A percentile compares a stretch with the other conserved stretches of the same genome.
Evolutionary conservation across 2,329 filamentous ascomycete species (phyloP).

Genomic region (Fusarium newnesense): DNA sequence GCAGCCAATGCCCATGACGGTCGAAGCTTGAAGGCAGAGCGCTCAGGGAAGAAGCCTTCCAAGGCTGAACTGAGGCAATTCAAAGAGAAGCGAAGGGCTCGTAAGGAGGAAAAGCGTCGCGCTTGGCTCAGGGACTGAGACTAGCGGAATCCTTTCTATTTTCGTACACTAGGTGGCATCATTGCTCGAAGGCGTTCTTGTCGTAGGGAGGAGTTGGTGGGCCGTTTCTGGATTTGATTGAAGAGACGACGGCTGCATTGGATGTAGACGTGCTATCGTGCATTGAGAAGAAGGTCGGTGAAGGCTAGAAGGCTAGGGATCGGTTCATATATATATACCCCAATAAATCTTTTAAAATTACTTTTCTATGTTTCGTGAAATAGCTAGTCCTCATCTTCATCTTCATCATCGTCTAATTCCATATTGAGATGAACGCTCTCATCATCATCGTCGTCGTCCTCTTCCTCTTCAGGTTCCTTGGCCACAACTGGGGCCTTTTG

Average conservation of each 20-base stretch:
- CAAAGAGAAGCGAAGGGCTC: constrained; percentile 87
- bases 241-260: constrained; percentile 19
- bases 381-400: constrained; percentile 40
- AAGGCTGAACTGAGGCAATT: constrained; percentile 91
- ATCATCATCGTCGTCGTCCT: constrained; percentile 58
- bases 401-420: constrained; percentile 65
- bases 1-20: constrained; percentile 93
- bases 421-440: constrained; percentile 69
- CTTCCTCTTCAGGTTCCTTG: constrained; percentile 41
- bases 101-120: constrained; percentile 92
- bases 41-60: constrained; percentile 82
- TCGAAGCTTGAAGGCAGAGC: constrained; percentile 89
- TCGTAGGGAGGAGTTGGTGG: constrained; percentile 35
- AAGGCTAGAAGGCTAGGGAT: constrained; percentile 29
- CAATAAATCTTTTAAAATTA: constrained; percentile 21
- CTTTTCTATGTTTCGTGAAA: constrained; percentile 1
- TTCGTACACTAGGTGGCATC: constrained; percentile 12
- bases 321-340: constrained; percentile 34
- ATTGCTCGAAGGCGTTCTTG: constrained; percentile 28
- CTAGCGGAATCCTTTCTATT: neutral
- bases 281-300: constrained; percentile 29
- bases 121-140: constrained; percentile 90
- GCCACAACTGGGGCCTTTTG: constrained; percentile 35
- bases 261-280: constrained; percentile 30
- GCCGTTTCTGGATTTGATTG: constrained; percentile 18